Evolutionary conservation across 768 basidiomycete genomes (phyloP), one percentile per base, ranked within the genome.

Genomic region (Trametes coccinea): DNA sequence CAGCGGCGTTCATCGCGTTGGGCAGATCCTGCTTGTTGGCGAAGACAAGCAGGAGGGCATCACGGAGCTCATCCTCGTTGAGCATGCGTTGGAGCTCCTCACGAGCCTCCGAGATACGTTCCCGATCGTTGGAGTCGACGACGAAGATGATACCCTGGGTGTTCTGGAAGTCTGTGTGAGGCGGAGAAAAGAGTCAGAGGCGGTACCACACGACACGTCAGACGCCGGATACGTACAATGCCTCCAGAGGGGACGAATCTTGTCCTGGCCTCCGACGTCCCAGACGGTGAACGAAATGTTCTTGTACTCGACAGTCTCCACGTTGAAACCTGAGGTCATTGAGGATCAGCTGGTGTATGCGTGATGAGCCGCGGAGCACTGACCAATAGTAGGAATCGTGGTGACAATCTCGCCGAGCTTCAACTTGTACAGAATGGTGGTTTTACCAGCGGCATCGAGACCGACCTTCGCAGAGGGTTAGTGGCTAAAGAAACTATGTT

Each of bases 11-110:
- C 95, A 98, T 98, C 67, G 96, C 97, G 75, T 99, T 98, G 67
- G 97, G 97, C 73, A 99, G 80, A 87, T 99, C 97, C 80, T 99
- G 97, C 82, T 99, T 99, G 88, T 99, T 99, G 76, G 97, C 96
- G 71, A 98, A 98, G 72, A 99, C 97, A 67, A 99, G 87, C 69
- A 99, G 90, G 71, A 98, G 90, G 54, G 96, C 96, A 77, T 98
- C 95, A 66, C 95, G 93, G 69, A 99, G 90, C 79, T 99, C 97
- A 73, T 98, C 97, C 77, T 99, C 97, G 78, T 97, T 98, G 76
- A 99, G 78, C 97, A 99, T 99, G 72, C 97, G 90, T 77, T 98
- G 97, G 57, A 99, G 87, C 79, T 99, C 97, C 80, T 98, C 97
- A 64, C 97, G 89, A 60, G 97, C 97, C 80, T 99, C 97, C 41